These are phyloP conservation scores for Wickerhamomyces silvicola DNA, from an alignment of 805 yeast genomes.

Conservation along the genomic window DNA sequence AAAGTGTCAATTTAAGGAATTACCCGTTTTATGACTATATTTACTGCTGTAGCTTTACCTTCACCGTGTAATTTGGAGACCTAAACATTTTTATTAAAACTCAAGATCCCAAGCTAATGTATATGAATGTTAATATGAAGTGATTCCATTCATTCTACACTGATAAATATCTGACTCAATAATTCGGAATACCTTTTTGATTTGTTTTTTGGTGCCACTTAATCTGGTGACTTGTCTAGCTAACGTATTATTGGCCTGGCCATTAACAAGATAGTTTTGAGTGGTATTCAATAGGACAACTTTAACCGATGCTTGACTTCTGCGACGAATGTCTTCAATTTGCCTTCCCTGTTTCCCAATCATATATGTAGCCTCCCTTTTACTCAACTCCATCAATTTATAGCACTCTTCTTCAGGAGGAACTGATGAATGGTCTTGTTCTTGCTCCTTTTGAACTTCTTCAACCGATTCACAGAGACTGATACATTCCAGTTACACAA, in stretches of 20 bases:
- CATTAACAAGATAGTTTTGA: conserved; percentile 11
- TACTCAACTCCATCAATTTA: conserved; percentile 16
- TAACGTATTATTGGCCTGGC: conserved; percentile 3
- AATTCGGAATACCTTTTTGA: conserved; percentile 20
- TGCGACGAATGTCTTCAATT: conserved; percentile 29
- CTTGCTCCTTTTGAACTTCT: too few relatives aligned
- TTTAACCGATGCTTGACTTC: conserved; percentile 32
- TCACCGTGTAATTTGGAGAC: conserved; percentile 11
- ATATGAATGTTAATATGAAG: conserved; percentile 2
- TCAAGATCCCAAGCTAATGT: background rate
- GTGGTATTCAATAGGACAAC: conserved; percentile 27
- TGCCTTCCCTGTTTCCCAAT: conserved; percentile 38
- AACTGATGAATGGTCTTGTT: too few relatives aligned
- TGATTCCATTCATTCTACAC: conserved; percentile 10
- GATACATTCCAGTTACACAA: too few relatives aligned
- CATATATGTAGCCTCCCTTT: conserved; percentile 32
- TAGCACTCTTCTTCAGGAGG: conserved; percentile 1
- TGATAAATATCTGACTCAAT: conserved; percentile 22
- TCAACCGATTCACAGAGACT: too few relatives aligned
- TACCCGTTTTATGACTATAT: conserved; percentile 12
- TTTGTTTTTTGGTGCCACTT: conserved; percentile 23
- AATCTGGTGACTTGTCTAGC: conserved; percentile 25
- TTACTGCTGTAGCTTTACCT: conserved; percentile 4
- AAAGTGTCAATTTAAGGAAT: conserved; percentile 6
- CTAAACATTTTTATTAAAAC: conserved; percentile 4